phyloP scores from a whole-genome alignment of 2,329 filamentous ascomycete species.

The Aspergillus vadensis region DNA sequence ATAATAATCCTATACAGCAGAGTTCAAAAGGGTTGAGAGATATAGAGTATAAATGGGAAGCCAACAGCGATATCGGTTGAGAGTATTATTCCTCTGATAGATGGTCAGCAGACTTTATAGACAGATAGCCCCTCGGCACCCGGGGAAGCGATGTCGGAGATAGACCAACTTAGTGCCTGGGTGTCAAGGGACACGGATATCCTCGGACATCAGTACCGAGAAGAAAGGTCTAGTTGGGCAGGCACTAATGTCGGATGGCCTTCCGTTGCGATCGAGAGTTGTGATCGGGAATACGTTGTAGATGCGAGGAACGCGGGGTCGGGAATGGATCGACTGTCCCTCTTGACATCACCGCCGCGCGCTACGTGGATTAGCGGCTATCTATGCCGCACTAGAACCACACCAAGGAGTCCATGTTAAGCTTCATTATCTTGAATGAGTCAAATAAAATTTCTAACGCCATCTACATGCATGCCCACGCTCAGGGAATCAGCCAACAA shows the following conservation, averaged over 20 bases:
- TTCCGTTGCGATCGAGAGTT: background rate
- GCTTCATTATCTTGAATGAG: conserved; percentile 24
- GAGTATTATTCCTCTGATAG: background rate
- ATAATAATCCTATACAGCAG: too few species aligned
- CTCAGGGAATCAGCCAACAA: conserved; percentile 23
- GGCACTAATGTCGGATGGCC: background rate
- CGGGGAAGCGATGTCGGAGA: conserved; percentile 13
- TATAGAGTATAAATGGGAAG: too few species aligned
- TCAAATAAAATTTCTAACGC: conserved; percentile 21
- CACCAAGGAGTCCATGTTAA: background rate
- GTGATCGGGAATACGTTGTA: background rate
- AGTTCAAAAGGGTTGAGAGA: too few species aligned
- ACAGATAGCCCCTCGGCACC: background rate
- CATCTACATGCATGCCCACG: conserved; percentile 31
- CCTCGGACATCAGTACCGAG: conserved; percentile 6
- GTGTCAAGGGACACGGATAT: background rate
- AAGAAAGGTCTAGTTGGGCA: background rate
- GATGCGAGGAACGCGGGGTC: background rate
- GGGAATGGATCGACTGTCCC: background rate
- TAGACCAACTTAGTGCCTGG: background rate
- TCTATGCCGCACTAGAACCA: background rate
- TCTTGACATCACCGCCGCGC: background rate
- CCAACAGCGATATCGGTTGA: too few species aligned
- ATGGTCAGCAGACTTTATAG: background rate
- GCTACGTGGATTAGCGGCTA: background rate